A percentile compares a stretch with the other conserved stretches of the same genome.
phyloP scores from a whole-genome alignment of 2,329 filamentous ascomycete genomes.

The Malbranchea zuffiana region DNA sequence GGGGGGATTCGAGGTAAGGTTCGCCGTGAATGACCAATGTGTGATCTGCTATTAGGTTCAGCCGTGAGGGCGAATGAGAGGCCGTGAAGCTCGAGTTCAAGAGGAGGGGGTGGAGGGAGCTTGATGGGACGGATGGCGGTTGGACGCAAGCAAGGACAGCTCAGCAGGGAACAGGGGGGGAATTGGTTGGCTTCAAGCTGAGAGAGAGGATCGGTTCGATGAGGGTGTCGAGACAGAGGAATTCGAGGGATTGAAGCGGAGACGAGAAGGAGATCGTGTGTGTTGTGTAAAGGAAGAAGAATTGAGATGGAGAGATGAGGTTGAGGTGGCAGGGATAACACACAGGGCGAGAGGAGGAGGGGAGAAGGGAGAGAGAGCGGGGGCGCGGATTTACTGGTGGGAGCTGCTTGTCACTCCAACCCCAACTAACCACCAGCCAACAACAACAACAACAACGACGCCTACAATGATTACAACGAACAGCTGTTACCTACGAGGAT shows the following conservation, averaged over 20 bases:
- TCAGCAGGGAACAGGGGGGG: constrained; percentile 10
- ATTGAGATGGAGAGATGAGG: neutral
- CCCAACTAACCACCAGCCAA: too few species aligned
- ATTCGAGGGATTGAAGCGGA: neutral
- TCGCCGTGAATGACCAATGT: too few species aligned
- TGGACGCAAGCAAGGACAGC: constrained; percentile 11
- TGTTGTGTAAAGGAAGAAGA: neutral
- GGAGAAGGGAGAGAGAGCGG: constrained; percentile 12
- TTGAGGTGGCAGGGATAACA: constrained; percentile 1
- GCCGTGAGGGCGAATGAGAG: neutral
- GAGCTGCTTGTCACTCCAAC: too few species aligned
- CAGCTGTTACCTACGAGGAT: too few species aligned
- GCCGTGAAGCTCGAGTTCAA: too few species aligned
- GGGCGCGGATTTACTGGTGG: constrained; percentile 13
- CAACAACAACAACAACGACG: too few species aligned
- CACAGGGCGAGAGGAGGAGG: neutral
- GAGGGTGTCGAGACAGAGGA: too few species aligned
- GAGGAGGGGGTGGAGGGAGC: constrained; percentile 6
- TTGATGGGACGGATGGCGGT: constrained; percentile 12
- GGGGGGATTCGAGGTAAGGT: constrained; percentile 3
- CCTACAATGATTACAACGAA: too few species aligned
- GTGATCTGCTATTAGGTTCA: too few species aligned
- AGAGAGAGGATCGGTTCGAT: too few species aligned
- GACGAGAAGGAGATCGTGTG: neutral
- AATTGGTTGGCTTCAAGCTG: constrained; percentile 11